A percentile compares a stretch with the other conserved stretches of the same genome.
Evolutionary conservation across 768 basidiomycete species (phyloP).

Genomic region (Cystobasidiopsis lactophilus): DNA sequence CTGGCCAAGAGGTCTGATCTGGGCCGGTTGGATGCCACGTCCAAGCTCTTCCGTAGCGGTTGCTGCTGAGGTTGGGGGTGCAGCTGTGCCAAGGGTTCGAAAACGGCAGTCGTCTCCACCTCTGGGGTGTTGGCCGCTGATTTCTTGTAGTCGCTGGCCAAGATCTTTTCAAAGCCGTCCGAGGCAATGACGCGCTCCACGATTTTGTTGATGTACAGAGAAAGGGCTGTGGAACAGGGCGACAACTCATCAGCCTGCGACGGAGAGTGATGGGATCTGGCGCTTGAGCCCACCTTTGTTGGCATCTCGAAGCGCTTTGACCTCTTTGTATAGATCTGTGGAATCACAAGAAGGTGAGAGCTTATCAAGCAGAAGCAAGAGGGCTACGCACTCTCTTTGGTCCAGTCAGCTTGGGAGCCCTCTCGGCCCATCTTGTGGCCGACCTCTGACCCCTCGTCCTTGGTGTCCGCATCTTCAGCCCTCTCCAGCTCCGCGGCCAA

Average conservation of each 20-base stretch:
- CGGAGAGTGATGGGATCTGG: background rate
- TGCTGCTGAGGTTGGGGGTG: background rate
- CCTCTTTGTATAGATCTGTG: slow-evolving; percentile 51
- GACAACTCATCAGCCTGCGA: background rate
- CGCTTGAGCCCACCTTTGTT: slow-evolving; percentile 51
- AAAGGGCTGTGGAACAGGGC: no score
- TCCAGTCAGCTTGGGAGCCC: background rate
- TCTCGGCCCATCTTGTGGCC: slow-evolving; percentile 1
- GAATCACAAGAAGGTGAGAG: slow-evolving; percentile 14
- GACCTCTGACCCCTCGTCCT: slow-evolving; percentile 3
- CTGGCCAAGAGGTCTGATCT: background rate
- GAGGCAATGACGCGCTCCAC: slow-evolving; percentile 90
- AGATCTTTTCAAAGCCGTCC: slow-evolving; percentile 76
- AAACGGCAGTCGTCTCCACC: background rate
- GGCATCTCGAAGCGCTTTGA: slow-evolving; percentile 79
- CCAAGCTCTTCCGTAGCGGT: background rate
- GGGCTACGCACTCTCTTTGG: slow-evolving; percentile 4
- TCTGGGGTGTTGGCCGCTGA: background rate
- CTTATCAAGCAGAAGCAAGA: background rate
- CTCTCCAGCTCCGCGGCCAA: slow-evolving; percentile 17
- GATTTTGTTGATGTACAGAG: slow-evolving; percentile 89
- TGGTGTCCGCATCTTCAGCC: slow-evolving; percentile 6
- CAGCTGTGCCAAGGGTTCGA: background rate
- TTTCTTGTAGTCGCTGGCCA: background rate
- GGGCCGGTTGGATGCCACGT: background rate